Percentiles rank a stretch among this genome's conserved stretches.
These are phyloP conservation scores for Trametes polyzona DNA, from an alignment of 1,284 basidiomycete species.

Conservation along the genomic window DNA sequence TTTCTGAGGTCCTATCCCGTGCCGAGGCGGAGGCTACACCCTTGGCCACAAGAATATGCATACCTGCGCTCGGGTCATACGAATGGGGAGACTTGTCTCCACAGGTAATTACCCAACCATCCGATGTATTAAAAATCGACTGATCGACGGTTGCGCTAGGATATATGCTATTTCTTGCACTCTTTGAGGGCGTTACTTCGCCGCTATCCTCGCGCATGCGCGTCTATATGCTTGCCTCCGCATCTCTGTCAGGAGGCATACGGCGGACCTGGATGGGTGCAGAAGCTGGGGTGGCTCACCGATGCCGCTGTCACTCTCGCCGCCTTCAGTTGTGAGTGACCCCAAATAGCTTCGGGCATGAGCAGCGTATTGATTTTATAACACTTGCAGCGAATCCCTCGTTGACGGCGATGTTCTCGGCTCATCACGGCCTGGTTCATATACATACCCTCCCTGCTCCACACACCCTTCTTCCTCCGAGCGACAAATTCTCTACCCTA, in stretches of 20 bases:
- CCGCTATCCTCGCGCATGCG: constrained; percentile 59
- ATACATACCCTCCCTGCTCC: constrained; percentile 75
- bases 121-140: not conserved
- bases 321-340: constrained; percentile 76
- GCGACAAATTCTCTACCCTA: constrained; percentile 76
- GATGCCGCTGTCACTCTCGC: constrained; percentile 78
- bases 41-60: constrained; percentile 61
- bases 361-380: not conserved
- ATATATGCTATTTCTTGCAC: constrained; percentile 73
- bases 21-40: constrained; percentile 17
- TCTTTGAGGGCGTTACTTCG: constrained; percentile 67
- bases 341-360: not conserved
- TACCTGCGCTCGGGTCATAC: constrained; percentile 73
- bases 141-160: constrained; percentile 44
- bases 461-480: constrained; percentile 71
- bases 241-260: constrained; percentile 58
- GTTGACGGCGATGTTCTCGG: constrained; percentile 71
- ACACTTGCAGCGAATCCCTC: constrained; percentile 62
- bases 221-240: constrained; percentile 69
- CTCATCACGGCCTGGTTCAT: constrained; percentile 83
- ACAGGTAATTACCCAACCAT: constrained; percentile 47
- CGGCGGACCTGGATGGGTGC: constrained; percentile 68
- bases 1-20: constrained; percentile 25
- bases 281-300: constrained; percentile 78
- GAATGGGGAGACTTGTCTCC: constrained; percentile 68